Conservation (phyloP, 1,284 basidiomycete species). For the Fistulinella cinereoalba region DNA sequence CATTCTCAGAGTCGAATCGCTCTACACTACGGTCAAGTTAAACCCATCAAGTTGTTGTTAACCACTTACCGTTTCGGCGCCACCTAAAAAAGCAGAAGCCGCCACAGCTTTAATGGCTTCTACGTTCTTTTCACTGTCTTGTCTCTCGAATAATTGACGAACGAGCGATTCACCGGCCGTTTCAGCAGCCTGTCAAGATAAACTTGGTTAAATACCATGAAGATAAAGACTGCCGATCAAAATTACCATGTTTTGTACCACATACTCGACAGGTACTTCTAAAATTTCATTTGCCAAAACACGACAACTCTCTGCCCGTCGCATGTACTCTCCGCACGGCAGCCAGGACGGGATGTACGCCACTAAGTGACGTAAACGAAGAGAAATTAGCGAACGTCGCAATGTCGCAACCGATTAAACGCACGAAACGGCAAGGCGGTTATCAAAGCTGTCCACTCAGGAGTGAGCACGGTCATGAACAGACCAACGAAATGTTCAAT, state of each 20-base stretch:
- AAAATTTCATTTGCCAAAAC: constrained; percentile 28
- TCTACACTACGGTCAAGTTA: constrained; percentile 12
- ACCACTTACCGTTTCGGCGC: constrained; percentile 27
- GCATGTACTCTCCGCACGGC: constrained; percentile 34
- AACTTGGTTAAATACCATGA: not conserved
- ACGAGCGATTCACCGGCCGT: constrained; percentile 24
- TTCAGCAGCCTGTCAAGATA: constrained; percentile 14
- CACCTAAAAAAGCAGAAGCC: constrained; percentile 28
- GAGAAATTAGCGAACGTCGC: constrained; percentile 20
- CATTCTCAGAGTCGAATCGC: constrained; percentile 9
- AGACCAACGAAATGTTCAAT: constrained; percentile 13
- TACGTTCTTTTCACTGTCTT: constrained; percentile 1
- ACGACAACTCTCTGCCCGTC: constrained; percentile 24
- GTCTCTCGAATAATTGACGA: constrained; percentile 13
- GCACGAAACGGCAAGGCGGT: constrained; percentile 25
- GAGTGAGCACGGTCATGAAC: constrained; percentile 16
- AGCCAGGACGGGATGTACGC: constrained; percentile 38
- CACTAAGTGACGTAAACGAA: constrained; percentile 19
- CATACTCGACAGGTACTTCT: constrained; percentile 30
- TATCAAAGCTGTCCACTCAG: constrained; percentile 24
- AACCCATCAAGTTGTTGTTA: too few relatives aligned
- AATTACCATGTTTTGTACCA: constrained; percentile 33
- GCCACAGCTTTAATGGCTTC: constrained; percentile 25
- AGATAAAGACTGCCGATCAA: not conserved
- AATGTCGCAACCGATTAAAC: constrained; percentile 9